Evolutionary conservation across 2,329 filamentous ascomycete species (phyloP), one percentile per base, ranked within the genome.

Genomic region (Metarhizium sp.): DNA sequence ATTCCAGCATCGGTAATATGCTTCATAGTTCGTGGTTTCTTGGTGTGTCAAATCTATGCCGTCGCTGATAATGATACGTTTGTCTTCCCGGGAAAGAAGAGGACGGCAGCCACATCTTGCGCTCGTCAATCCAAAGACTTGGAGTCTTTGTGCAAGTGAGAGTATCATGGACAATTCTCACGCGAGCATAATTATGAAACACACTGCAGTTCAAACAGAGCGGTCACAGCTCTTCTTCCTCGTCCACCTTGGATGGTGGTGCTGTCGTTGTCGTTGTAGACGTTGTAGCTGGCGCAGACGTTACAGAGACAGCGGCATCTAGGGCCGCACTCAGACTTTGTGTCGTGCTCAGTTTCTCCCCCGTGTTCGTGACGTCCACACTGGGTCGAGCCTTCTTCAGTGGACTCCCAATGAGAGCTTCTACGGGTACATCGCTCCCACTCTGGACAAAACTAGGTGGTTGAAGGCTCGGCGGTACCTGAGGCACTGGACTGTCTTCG

Each of bases 321-420:
- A 72, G 55, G 38, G 71, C 69, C 25, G 69, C 66, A 43, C 66
- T 73, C 48, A 73, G 61, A 46, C 63, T 70, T 55, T 70, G 69
- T 8, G 67, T 63, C 20, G 64, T 55, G 25, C 64, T 59, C 49
- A 61, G 62, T 51, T 62, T 68, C 38, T 67, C 60, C 18, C 53
- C 58, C 38, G 54, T 54, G 43, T 59, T 61, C 13, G 60, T 59
- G 16, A 66, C 64, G 51, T 72, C 70, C 42, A 71, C 60, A 62
- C 84, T 88, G 1, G 85, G 80, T 40, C 88, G 78, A 56, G 88
- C 85, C 66, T 86, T 90, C 77, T 91, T 91, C 63, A 89, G 78
- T 1, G 88, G 88, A 60, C 86, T 90, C 51, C 84, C 86, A 25
- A 90, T 69, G 70, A 71, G 57, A 73, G 75, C 55, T 57, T 65